Evolutionary conservation across 1,284 basidiomycete species (phyloP), one percentile per base, ranked within the genome.

Genomic region (Fomitiporia mediterranea): DNA sequence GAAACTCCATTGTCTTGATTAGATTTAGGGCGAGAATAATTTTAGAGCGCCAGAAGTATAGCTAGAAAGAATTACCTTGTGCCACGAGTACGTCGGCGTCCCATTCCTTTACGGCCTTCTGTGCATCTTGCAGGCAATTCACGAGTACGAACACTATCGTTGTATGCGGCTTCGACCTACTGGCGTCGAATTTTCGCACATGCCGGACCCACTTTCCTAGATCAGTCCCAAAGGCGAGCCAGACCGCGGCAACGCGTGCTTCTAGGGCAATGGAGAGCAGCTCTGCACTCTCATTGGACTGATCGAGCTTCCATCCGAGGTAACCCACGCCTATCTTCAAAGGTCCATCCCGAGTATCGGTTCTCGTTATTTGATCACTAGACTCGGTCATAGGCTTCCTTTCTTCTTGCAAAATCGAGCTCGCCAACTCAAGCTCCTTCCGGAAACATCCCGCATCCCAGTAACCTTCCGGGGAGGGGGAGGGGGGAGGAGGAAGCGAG

Each of bases 241-340:
- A 91, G 49, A 91, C 69, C 6, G 85, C 84, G 49, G 73, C 73
- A n/a, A 86, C 80, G 21, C 74, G 70, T 56, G 74, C 73, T 51
- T 82, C 75, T 44, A 89, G 72, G 7, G 79, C 79, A 17, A 73
- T 65, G 8, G 73, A 68, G n/a, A 90, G 66, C 17, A 79, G 60
- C 17, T 76, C 69, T 32, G 70, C 59, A 17, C 72, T 68, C 11
- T 35, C 65, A 35, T 70, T 65, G 7, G 70, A 64, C 48, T 74
- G 67, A 55, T 83, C 84, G n/a, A 91, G 74, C 57, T 75, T 74
- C 87, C 86, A 91, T 8, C 72, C 78, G 28, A 91, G 71, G 65
- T 82, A 88, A 4, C 87, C 87, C n/a, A 86, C 77, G 35, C 89
- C 89, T 56, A 91, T 75, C n/a, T 76, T 78, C 44, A 88, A 70